Evolutionary conservation across 1,284 basidiomycete genomes (phyloP), one percentile per base, ranked within the genome.

Genomic region (Ganoderma leucocontextum): DNA sequence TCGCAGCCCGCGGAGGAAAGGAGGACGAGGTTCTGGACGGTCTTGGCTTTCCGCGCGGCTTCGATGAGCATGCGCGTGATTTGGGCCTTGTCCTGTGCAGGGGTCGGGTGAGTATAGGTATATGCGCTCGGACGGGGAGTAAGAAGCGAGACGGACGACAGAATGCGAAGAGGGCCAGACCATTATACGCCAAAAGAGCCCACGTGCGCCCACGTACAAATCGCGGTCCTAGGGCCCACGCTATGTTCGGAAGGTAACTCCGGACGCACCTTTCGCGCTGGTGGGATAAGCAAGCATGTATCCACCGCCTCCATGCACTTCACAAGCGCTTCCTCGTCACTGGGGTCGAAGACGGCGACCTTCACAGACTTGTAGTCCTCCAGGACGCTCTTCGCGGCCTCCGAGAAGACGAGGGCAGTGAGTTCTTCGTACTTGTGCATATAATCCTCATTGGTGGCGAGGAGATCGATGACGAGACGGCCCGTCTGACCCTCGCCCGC

Each of bases 401-500:
- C 22, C 12, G 22, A 71, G 41, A 75, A 74, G 38, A 74, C 73
- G 53, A 74, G 73, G 3, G 69, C 71, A 22, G 74, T 74, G 52
- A 75, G 70, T 29, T 70, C 66, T 13, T 53, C 66, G 61, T 66
- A 73, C 64, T 73, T 73, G 64, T 52, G 59, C 22, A 49, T 38
- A 52, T 73, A 74, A 9, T 52, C 66, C 7, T 70, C 65, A 66
- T 74, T 72, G 4, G 67, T 71, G 1, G 65, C 58, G 60, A 73
- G 73, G 36, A 74, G 73, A 19, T 75, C 74, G 61, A 74, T 69
- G 66, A 74, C 65, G 69, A 75, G 74, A n/a, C 69, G 65, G 22
- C 74, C 74, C 2, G 73, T 75, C 66, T 75, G 74, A 59, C 73
- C 73, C 41, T 75, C 74, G 6, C 66, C 72, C 19, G 74, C 69